Conservation (phyloP, 495 filamentous ascomycete genomes). For the Penicillium daleae region DNA sequence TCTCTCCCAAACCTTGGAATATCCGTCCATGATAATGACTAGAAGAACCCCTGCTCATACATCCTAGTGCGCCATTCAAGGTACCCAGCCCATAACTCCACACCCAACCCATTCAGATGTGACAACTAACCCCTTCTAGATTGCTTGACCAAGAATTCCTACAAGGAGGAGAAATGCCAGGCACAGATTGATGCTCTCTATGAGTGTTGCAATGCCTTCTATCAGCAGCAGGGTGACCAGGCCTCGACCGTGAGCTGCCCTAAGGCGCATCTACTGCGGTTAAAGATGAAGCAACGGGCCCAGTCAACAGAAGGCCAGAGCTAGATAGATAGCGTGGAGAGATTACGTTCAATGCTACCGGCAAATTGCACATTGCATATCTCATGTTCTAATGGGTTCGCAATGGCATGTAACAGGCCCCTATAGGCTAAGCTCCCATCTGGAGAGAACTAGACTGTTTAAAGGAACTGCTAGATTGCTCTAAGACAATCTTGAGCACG, state of each 20-base stretch:
- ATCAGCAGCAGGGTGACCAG: constrained; percentile 75
- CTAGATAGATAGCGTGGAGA: background rate
- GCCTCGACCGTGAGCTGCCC: constrained; percentile 84
- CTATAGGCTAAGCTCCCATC: constrained; percentile 58
- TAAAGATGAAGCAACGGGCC: constrained; percentile 86
- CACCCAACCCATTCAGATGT: background rate
- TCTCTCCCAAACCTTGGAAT: constrained; percentile 27
- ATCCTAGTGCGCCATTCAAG: constrained; percentile 83
- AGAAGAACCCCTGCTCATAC: constrained; percentile 13
- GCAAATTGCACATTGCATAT: background rate
- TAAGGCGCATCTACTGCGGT: constrained; percentile 71
- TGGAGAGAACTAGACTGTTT: constrained; percentile 63
- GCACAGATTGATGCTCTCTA: constrained; percentile 87
- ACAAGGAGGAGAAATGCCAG: constrained; percentile 83
- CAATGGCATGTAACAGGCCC: constrained; percentile 53
- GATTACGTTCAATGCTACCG: background rate
- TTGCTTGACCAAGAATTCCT: constrained; percentile 84
- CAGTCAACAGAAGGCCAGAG: constrained; percentile 38
- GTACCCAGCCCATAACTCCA: constrained; percentile 44
- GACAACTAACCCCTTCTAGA: constrained; percentile 50
- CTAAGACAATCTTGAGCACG: constrained; percentile 99
- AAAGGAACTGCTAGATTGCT: constrained; percentile 70
- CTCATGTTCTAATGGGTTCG: constrained; percentile 4
- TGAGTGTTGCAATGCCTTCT: constrained; percentile 91
- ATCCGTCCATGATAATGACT: background rate